Percentiles rank a stretch among this genome's conserved stretches.
phyloP scores from a whole-genome alignment of 192 early-diverging fungal genomes.

The Backusella psychrophila region DNA sequence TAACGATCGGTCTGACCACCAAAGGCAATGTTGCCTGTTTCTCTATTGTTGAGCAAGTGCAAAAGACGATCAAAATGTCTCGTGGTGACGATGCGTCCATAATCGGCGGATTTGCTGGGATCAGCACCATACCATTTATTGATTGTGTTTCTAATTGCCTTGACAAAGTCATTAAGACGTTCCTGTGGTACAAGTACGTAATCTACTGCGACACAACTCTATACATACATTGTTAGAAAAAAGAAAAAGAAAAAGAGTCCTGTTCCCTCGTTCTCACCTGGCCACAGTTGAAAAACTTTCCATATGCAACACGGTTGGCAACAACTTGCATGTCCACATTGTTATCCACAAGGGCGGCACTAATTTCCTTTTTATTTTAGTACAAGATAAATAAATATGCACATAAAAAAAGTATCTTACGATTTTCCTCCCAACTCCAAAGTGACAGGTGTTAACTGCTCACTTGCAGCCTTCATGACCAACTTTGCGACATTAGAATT shows the following conservation, averaged over 20 bases:
- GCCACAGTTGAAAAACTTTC: constrained; percentile 84
- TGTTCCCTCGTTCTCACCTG: constrained; percentile 51
- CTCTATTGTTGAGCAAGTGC: constrained; percentile 43
- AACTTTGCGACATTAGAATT: constrained; percentile 74
- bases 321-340: constrained; percentile 62
- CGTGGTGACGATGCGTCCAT: constrained; percentile 60
- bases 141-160: constrained; percentile 37
- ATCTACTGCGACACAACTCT: constrained; percentile 81
- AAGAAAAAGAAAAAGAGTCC: neutral
- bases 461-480: constrained; percentile 78
- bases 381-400: neutral
- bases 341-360: constrained; percentile 63
- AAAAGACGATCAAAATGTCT: constrained; percentile 64
- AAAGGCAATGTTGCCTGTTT: constrained; percentile 50
- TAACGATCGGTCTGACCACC: constrained; percentile 61
- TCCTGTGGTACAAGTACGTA: constrained; percentile 61
- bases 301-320: constrained; percentile 76
- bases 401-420: constrained; percentile 20
- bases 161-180: constrained; percentile 46
- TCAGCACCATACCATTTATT: constrained; percentile 43
- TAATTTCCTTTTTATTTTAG: neutral
- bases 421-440: constrained; percentile 95
- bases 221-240: neutral
- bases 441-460: constrained; percentile 84
- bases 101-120: constrained; percentile 42